A percentile compares a stretch with the other conserved stretches of the same genome.
phyloP scores from a whole-genome alignment of 306 rosid species.

The Luffa aegyptiaca region DNA sequence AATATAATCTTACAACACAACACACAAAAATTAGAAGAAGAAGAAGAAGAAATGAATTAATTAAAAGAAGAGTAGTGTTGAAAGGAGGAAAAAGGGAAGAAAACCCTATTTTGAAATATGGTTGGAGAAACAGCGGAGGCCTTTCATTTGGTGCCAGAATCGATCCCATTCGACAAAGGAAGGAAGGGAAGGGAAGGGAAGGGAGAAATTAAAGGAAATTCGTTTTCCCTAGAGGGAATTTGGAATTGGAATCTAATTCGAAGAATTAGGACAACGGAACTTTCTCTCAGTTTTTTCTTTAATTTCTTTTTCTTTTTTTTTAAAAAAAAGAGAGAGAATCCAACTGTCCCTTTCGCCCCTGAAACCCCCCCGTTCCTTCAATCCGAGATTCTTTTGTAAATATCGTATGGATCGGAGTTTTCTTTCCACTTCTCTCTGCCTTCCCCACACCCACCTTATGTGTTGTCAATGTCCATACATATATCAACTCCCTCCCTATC shows the following conservation, averaged over 20 bases:
- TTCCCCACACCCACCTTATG: neutral
- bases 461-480: neutral
- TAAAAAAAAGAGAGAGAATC: neutral
- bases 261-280: slow-evolving; percentile 22
- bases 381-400: slow-evolving; percentile 13
- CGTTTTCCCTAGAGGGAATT: neutral
- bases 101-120: neutral
- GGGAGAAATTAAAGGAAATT: neutral
- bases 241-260: slow-evolving; percentile 60
- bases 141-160: slow-evolving; percentile 48
- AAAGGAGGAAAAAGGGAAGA: neutral
- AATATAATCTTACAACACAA: neutral
- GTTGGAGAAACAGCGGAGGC: slow-evolving; percentile 10
- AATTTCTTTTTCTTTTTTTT: no score
- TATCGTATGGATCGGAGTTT: neutral
- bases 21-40: neutral
- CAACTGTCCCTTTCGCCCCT: neutral
- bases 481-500: neutral
- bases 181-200: neutral
- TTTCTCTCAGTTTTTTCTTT: neutral
- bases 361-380: neutral
- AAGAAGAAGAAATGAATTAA: no score
- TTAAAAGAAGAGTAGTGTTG: neutral
- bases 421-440: neutral
- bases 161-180: slow-evolving; percentile 32